Conservation (phyloP, 148 eudicot genomes). For the Rhododendron mucronatum region DNA sequence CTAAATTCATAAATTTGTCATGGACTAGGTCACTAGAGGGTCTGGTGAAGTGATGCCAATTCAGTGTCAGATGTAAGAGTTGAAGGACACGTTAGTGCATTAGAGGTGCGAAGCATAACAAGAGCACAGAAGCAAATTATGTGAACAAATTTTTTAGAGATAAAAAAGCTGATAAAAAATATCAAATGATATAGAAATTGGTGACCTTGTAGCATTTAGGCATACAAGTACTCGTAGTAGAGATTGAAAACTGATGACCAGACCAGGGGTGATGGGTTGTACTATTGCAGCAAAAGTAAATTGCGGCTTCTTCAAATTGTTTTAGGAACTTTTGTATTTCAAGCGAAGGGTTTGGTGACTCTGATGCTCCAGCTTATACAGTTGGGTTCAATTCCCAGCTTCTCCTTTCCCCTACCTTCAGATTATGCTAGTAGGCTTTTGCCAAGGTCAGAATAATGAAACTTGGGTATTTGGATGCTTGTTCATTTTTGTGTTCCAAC, state of each 20-base stretch:
- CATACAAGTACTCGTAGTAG: background rate
- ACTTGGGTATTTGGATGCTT: background rate
- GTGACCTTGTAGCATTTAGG: background rate
- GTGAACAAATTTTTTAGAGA: background rate
- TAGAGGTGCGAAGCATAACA: background rate
- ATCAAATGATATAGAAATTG: background rate
- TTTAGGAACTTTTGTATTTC: background rate
- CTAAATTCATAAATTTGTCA: background rate
- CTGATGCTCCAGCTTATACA: background rate
- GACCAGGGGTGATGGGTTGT: background rate
- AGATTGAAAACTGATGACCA: background rate
- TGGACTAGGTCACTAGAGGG: background rate
- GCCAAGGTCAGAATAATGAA: background rate
- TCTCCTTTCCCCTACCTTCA: background rate
- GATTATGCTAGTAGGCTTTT: background rate
- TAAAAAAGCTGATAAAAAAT: background rate
- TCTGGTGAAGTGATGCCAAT: background rate
- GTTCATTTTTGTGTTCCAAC: background rate
- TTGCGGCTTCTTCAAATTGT: background rate
- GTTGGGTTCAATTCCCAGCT: background rate
- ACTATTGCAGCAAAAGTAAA: background rate
- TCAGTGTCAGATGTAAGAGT: background rate
- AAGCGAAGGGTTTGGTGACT: background rate
- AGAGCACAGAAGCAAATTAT: background rate
- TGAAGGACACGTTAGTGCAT: background rate